These are phyloP conservation scores for Pichia cactophila DNA, from an alignment of 1,139 yeast species.

Conservation along the genomic window DNA sequence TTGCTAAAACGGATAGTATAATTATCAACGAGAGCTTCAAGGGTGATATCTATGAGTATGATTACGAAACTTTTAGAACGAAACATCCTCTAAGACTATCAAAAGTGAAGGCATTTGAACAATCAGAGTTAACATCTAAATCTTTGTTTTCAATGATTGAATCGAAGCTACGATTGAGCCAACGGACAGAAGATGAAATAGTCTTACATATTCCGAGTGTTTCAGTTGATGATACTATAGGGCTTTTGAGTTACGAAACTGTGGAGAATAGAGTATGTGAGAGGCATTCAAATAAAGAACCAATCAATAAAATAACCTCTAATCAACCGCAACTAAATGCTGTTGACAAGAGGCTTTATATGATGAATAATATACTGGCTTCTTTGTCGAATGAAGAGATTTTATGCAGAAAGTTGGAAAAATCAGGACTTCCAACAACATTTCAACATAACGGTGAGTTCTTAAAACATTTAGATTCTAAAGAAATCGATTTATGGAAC, in stretches of 20 bases:
- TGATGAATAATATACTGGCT: conserved; percentile 24
- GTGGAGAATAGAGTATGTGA: conserved; percentile 6
- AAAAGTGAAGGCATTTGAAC: conserved; percentile 32
- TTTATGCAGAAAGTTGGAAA: conserved; percentile 16
- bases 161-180: conserved; percentile 11
- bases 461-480: conserved; percentile 20
- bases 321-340: background rate
- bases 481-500: conserved; percentile 27
- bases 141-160: conserved; percentile 19
- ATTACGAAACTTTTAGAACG: conserved; percentile 31
- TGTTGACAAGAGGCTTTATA: conserved; percentile 20
- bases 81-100: conserved; percentile 31
- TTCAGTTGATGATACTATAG: conserved; percentile 18
- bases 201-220: conserved; percentile 24
- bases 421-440: conserved; percentile 20
- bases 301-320: conserved; percentile 5
- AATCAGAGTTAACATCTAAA: conserved; percentile 30
- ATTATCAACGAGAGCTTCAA: conserved; percentile 5
- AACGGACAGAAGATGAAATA: conserved; percentile 4
- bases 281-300: background rate
- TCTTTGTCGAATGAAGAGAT: conserved; percentile 22
- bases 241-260: conserved; percentile 8
- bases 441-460: conserved; percentile 25
- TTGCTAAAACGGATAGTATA: conserved; percentile 10
- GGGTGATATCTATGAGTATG: conserved; percentile 22